A percentile compares a stretch with the other conserved stretches of the same genome.
Evolutionary conservation across 805 yeast species (phyloP).

Genomic region (Pichia nanzhaoensis): DNA sequence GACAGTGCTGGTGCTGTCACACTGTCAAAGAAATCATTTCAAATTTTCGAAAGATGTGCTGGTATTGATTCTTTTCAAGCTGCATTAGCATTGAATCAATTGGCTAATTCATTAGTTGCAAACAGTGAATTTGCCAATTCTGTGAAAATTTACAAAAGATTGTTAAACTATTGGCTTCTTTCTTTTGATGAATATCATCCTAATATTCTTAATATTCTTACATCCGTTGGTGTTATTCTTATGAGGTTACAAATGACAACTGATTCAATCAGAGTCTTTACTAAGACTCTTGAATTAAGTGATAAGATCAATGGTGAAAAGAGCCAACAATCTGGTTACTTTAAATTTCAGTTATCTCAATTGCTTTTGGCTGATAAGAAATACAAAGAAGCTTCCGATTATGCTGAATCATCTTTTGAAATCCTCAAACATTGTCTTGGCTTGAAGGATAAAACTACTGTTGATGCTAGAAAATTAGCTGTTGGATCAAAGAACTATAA

Average conservation of each 20-base stretch:
- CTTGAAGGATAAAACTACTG: conserved; percentile 57
- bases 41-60: conserved; percentile 67
- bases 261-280: conserved; percentile 48
- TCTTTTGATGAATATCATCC: conserved; percentile 65
- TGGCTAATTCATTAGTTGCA: conserved; percentile 65
- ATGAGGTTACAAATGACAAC: conserved; percentile 42
- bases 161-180: conserved; percentile 50
- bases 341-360: conserved; percentile 65
- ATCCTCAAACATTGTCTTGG: conserved; percentile 58
- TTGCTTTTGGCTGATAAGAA: conserved; percentile 46
- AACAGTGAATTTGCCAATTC: conserved; percentile 55
- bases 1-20: conserved; percentile 15
- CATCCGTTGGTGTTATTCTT: conserved; percentile 55
- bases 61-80: conserved; percentile 82
- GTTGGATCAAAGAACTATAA: conserved; percentile 47
- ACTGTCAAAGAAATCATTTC: conserved; percentile 58
- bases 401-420: conserved; percentile 48
- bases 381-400: conserved; percentile 48
- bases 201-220: conserved; percentile 54
- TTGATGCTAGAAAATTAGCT: conserved; percentile 61
- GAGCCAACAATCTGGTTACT: conserved; percentile 55
- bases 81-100: conserved; percentile 60
- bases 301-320: conserved; percentile 46
- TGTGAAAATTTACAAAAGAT: conserved; percentile 53
- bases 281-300: conserved; percentile 47